phyloP scores from a whole-genome alignment of 2,329 filamentous ascomycete genomes.

The Endoconidiophora laricicola region DNA sequence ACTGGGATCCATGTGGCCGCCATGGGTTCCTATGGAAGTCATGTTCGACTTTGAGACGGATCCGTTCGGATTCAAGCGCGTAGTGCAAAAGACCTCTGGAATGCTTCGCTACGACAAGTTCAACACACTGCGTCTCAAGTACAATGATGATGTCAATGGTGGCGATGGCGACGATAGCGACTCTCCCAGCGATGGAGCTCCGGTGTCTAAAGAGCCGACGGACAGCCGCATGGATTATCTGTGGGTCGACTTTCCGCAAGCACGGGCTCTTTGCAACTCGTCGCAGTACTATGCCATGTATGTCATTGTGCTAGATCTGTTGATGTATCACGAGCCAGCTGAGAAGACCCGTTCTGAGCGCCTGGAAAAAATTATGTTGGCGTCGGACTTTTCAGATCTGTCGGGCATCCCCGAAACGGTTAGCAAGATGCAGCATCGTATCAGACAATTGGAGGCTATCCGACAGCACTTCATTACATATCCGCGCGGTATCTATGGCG shows the following conservation, averaged over 20 bases:
- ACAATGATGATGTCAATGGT: conserved; percentile 78
- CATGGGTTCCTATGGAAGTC: conserved; percentile 95
- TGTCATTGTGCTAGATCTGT: conserved; percentile 86
- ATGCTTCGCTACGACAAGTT: conserved; percentile 93
- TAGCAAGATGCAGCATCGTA: conserved; percentile 74
- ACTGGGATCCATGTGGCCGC: conserved; percentile 77
- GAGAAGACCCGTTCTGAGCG: conserved; percentile 95
- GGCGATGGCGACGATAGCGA: conserved; percentile 28
- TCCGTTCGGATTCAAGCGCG: conserved; percentile 93
- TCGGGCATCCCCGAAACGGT: conserved; percentile 89
- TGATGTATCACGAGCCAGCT: conserved; percentile 89
- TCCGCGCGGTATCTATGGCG: conserved; percentile 39
- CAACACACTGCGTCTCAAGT: conserved; percentile 91
- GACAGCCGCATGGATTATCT: conserved; percentile 88
- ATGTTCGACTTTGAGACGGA: conserved; percentile 94
- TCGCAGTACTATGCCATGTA: conserved; percentile 96
- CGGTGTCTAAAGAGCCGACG: conserved; percentile 34
- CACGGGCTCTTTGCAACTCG: conserved; percentile 91
- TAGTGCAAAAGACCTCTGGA: conserved; percentile 92
- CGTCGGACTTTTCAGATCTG: conserved; percentile 94
- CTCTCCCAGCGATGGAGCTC: conserved; percentile 6
- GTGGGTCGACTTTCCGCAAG: conserved; percentile 90
- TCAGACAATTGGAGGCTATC: conserved; percentile 87
- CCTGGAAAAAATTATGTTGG: conserved; percentile 96
- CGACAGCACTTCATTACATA: conserved; percentile 93